Evolutionary conservation across 2,329 filamentous ascomycete species (phyloP).

Genomic region (Exophiala sideris): DNA sequence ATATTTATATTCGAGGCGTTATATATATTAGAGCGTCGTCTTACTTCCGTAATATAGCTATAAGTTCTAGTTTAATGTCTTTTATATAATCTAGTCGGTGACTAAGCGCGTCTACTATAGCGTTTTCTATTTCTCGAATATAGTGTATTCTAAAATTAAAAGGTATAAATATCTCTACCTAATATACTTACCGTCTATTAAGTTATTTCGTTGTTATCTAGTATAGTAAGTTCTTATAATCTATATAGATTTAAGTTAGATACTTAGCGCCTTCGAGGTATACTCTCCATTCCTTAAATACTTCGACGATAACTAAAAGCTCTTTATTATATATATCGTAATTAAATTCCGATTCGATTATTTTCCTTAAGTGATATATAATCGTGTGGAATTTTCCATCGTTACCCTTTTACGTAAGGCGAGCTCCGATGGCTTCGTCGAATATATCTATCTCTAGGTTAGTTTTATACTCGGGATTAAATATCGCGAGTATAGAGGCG

Average conservation of each 20-base stretch:
- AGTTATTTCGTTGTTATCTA: constrained; percentile 10
- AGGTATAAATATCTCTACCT: constrained; percentile 5
- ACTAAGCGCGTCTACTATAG: constrained; percentile 7
- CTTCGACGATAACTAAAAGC: constrained; percentile 20
- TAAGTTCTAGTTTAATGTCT: constrained; percentile 1
- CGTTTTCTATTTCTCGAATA: constrained; percentile 13
- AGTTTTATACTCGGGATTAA: constrained; percentile 11
- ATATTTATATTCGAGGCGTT: not conserved
- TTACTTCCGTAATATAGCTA: not conserved
- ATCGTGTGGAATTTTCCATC: constrained; percentile 7
- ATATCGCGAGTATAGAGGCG: constrained; percentile 14
- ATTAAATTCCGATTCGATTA: not conserved
- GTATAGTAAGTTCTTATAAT: constrained; percentile 24
- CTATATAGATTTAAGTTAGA: constrained; percentile 15
- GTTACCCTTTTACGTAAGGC: constrained; percentile 1
- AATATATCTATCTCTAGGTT: constrained; percentile 20
- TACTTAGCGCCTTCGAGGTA: constrained; percentile 9
- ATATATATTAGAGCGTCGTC: too few species aligned
- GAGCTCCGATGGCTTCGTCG: not conserved
- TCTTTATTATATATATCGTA: constrained; percentile 23
- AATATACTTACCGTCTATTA: constrained; percentile 10
- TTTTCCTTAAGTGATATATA: not conserved
- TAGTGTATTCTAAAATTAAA: constrained; percentile 20
- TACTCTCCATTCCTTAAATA: constrained; percentile 16
- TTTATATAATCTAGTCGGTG: constrained; percentile 15